Evolutionary conservation across 1,139 yeast species (phyloP), one percentile per base, ranked within the genome.

Genomic region (Hyphopichia khmerensis): DNA sequence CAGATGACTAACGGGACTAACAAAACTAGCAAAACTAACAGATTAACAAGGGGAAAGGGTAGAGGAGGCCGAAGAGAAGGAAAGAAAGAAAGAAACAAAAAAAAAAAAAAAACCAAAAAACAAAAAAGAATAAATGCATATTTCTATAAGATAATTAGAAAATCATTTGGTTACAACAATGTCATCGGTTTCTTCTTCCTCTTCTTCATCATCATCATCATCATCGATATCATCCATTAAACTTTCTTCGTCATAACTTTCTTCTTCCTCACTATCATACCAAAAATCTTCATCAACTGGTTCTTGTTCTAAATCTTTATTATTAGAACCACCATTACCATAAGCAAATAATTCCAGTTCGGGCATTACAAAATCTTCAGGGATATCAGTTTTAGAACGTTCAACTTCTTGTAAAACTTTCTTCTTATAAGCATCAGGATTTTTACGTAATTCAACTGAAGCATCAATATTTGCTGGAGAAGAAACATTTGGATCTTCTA

Each of bases 391-490:
- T 60, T 84, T 86, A 33, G 95, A 86, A 52, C 88, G 78, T 50
- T 84, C 89, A 36, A 93, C 98, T 59, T 89, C 97, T 53, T 80
- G 80, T 47, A 77, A 74, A 7, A 91, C 96, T 60, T 87, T 82
- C 61, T 80, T 82, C 60, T 82, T 82, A 67, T 89, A 93, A 43
- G 82, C 85, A 26, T 84, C 90, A 18, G 87, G 84, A 65, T 87
- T 82, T 59, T 88, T 88, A 56, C 95, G 77, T 79, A 89, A 90
- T 56, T 88, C 90, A 23, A 91, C 90, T 19, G 96, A 89, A 9
- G 99, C 99, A 61, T 93, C 98, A 40, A 93, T 93, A 62, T 93
- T 93, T 7, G 99, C 99, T 4, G 99, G 98, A 5, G 96, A 87
- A 44, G 83, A 80, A 41, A 85, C 88, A 65, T 91, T 91, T 42